Percentiles rank a stretch among this genome's conserved stretches.
phyloP scores from a whole-genome alignment of 164 flowering plant species.

The Annona cherimola region DNA sequence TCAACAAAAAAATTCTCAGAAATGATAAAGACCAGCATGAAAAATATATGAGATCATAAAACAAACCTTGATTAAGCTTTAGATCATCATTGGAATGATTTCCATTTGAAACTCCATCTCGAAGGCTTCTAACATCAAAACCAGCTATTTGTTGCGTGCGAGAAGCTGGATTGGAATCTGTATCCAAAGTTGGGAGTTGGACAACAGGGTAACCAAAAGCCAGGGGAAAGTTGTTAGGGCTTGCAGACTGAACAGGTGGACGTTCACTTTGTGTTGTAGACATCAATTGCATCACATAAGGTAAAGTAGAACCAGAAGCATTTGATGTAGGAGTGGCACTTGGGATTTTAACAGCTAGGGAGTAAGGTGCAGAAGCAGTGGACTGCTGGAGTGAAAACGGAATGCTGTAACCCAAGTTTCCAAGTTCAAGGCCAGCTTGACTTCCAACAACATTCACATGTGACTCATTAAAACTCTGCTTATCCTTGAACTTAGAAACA shows the following conservation, averaged over 20 bases:
- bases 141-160: constrained; percentile 48
- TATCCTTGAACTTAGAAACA: constrained; percentile 30
- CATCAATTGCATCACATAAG: constrained; percentile 42
- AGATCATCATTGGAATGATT: constrained; percentile 33
- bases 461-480: constrained; percentile 28
- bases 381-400: constrained; percentile 34
- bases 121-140: constrained; percentile 32
- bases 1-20: neutral
- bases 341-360: constrained; percentile 38
- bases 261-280: constrained; percentile 43
- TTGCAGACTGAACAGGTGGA: constrained; percentile 30
- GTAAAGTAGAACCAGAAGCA: constrained; percentile 24
- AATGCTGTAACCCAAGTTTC: constrained; percentile 30
- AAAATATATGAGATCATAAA: neutral
- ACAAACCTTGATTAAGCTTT: constrained; percentile 22
- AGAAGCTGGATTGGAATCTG: constrained; percentile 43
- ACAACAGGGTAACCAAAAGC: constrained; percentile 64
- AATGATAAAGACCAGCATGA: neutral
- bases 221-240: constrained; percentile 43
- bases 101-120: constrained; percentile 23
- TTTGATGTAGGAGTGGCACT: constrained; percentile 20
- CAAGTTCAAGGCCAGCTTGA: constrained; percentile 31
- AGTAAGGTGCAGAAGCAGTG: constrained; percentile 30
- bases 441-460: constrained; percentile 29
- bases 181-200: constrained; percentile 69